These are phyloP conservation scores for Asterella californica DNA, from an alignment of 225 moss, liverwort and hornwort species.

Conservation along the genomic window DNA sequence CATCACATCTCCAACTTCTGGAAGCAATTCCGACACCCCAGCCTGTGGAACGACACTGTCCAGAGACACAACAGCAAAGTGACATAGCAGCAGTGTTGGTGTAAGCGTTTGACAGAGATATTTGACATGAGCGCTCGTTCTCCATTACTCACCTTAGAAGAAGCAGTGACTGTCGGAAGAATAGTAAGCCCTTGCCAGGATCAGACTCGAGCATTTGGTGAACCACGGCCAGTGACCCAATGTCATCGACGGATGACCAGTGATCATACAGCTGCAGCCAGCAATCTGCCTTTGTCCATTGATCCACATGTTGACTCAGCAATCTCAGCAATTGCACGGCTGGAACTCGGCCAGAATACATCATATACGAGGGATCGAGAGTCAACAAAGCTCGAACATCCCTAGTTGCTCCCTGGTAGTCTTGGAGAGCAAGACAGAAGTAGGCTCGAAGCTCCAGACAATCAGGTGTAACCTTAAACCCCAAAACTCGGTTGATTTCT, in stretches of 20 bases:
- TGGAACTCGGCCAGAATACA: conserved; percentile 95
- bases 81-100: neutral
- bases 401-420: conserved; percentile 94
- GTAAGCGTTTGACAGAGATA: neutral
- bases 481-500: conserved; percentile 90
- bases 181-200: conserved; percentile 91
- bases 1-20: neutral
- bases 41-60: neutral
- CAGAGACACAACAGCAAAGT: neutral
- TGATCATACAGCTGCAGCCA: conserved; percentile 99
- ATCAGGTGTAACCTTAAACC: conserved; percentile 95
- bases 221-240: conserved; percentile 93
- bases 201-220: conserved; percentile 99
- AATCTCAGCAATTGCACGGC: conserved; percentile 82
- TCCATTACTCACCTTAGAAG: conserved; percentile 70
- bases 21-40: neutral
- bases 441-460: conserved; percentile 93
- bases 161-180: conserved; percentile 93
- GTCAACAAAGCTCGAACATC: conserved; percentile 95
- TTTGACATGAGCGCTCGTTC: neutral
- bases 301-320: conserved; percentile 91
- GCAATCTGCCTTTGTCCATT: conserved; percentile 99
- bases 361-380: conserved; percentile 86
- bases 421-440: conserved; percentile 96
- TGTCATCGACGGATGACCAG: conserved; percentile 99